Evolutionary conservation across 1,139 yeast species (phyloP), one percentile per base, ranked within the genome.

Genomic region (Nadsonia commutata): DNA sequence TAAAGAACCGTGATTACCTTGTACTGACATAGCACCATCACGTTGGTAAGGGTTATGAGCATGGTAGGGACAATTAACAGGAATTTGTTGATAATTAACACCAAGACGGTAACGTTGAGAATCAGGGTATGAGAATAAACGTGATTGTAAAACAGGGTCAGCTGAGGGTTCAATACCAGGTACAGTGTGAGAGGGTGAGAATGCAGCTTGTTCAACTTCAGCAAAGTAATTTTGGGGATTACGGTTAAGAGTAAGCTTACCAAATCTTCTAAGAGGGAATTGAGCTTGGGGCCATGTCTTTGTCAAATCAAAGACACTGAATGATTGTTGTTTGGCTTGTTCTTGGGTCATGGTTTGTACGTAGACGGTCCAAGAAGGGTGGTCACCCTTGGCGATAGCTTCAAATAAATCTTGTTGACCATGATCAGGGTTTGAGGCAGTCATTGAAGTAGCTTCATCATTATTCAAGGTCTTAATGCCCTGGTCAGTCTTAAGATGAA

Each of bases 101-200:
- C 88, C 88, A 56, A 80, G 68, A 57, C 83, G 70, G 66, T 77
- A 74, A 39, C 70, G 61, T 49, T 82, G 94, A 44, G 94, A 82
- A 65, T 83, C 94, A 47, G 88, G 78, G 67, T 83, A 83, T 36
- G 94, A 80, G 65, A 82, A 83, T 54, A 83, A 68, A 65, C 94
- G 76, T 18, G 86, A 76, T 67, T 83, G 94, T 62, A 83, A 70
- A 41, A 83, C 94, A 42, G 94, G 93, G 60, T 83, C 94, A 53
- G 86, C 86, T 41, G 86, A 77, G 43, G 94, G 74, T 63, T 80
- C 85, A 72, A 80, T 76, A 54, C 80, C 83, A 46, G 94, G 94
- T 46, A 83, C 84, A 36, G 86, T 75, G 64, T 83, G 85, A 37
- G 86, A 73, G 48, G 94, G 94, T 40, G 86, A 71, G 65, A 82